Base-by-base conservation (phyloP, 2,329 filamentous ascomycete species). In the Stachybotrys chlorohalonatus region DNA sequence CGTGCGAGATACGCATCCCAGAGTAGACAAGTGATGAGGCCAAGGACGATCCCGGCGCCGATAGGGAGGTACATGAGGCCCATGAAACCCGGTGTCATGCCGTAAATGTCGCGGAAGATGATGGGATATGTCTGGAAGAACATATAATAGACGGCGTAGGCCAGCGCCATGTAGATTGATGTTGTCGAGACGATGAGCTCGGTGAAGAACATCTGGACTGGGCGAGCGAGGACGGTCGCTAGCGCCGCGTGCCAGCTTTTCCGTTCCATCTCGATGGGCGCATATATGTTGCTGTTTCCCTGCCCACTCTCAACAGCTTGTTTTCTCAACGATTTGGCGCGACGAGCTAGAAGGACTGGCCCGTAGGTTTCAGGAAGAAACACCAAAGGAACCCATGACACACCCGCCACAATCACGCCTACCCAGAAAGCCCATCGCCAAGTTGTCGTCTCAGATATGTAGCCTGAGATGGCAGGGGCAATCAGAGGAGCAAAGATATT, bases 51-150 rank as follows among this genome's bases (percentile, higher is more conserved):
- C 9, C 49, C 49, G 7, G 49, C 49, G 11, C 49, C 49, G 9
- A 51, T 17, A n/a, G 49, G 49, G 15, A 51, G 49, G 31, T 31
- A 51, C 49, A 51, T 51, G 30, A 51, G 49, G 31, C 49, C 49
- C 13, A 31, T 31, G 31, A 51, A 30, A 31, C 49, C 49, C 3
- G 31, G 30, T 3, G 11, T 13, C 49, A 51, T 51, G 24, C 49
- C 49, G 30, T 51, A 51, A 16, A 51, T 32, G 49, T 31, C 49
- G 6, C 49, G 24, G n/a, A 51, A 51, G 24, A 51, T 51, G 9
- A 51, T 31, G 31, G 49, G 49, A 31, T 51, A 51, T 51, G 31
- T 16, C 31, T 51, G 49, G 49, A 51, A 51, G 30, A 31, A 32
- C 49, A 51, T 51, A 30, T 32, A 51, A 17, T 31, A 51, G 24